Evolutionary conservation across 75 land plant species (phyloP).

Genomic region (Cupressus sempervirens): DNA sequence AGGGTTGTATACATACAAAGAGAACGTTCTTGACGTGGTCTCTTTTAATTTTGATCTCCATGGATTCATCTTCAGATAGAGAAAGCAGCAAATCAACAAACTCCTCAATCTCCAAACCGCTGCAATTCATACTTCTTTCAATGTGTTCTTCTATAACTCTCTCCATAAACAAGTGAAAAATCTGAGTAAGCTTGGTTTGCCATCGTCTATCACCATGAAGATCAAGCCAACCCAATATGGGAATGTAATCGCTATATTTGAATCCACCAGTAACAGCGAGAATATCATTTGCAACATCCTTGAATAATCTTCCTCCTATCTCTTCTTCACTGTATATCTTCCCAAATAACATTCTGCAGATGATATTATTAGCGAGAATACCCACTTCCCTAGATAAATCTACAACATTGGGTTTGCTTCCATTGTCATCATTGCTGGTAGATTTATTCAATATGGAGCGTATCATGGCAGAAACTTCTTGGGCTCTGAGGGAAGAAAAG

Average conservation of each 20-base stretch:
- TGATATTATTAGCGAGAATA: not conserved
- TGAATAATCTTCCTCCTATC: too few relatives aligned
- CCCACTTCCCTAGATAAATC: not conserved
- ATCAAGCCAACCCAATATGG: not conserved
- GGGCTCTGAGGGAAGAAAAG: slow-evolving; percentile 10
- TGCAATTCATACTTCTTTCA: not conserved
- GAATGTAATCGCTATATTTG: slow-evolving; percentile 5
- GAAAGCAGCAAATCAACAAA: slow-evolving; percentile 15
- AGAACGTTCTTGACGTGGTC: not conserved
- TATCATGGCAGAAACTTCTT: slow-evolving; percentile 9
- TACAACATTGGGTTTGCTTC: not conserved
- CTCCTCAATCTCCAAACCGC: not conserved
- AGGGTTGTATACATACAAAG: not conserved
- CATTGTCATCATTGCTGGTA: too few relatives aligned
- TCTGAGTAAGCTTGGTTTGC: not conserved
- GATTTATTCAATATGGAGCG: not conserved
- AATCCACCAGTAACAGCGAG: not conserved
- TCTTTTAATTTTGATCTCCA: not conserved
- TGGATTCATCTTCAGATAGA: not conserved
- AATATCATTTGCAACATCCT: not conserved
- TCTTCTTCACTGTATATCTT: not conserved
- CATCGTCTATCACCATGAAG: not conserved
- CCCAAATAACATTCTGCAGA: not conserved
- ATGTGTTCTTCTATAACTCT: not conserved
- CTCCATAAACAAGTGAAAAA: not conserved